Evolutionary conservation across 2,329 filamentous ascomycete genomes (phyloP).

Genomic region (Penicillium paneum): DNA sequence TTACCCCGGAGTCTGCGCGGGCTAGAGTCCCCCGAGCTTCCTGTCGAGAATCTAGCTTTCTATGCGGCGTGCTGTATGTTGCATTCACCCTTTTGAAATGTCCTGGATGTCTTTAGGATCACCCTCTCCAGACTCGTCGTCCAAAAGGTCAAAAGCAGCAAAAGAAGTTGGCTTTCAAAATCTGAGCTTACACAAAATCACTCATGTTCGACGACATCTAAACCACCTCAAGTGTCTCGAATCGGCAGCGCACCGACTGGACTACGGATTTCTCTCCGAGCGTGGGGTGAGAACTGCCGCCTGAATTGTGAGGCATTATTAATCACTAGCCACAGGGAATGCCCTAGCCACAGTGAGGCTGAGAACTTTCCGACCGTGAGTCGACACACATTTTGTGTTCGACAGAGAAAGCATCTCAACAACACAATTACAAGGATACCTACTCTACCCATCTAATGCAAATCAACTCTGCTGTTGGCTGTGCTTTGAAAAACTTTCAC

Average conservation of each 20-base stretch:
- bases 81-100: neutral
- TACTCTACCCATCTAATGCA: slow-evolving; percentile 19
- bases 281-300: neutral
- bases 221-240: neutral
- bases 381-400: slow-evolving; percentile 15
- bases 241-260: slow-evolving; percentile 13
- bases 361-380: slow-evolving; percentile 8
- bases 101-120: neutral
- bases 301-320: neutral
- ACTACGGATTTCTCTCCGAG: slow-evolving; percentile 19
- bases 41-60: neutral
- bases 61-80: neutral
- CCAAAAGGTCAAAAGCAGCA: neutral
- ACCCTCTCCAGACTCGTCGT: neutral
- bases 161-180: neutral
- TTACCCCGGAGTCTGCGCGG: slow-evolving; percentile 19
- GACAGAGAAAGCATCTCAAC: neutral
- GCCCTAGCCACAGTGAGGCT: slow-evolving; percentile 20
- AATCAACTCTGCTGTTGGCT: slow-evolving; percentile 6
- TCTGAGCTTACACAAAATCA: neutral
- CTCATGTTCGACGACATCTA: neutral
- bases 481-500: slow-evolving; percentile 13
- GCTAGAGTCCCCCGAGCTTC: neutral
- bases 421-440: neutral
- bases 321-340: neutral